Percentiles rank a stretch among this genome's conserved stretches.
Evolutionary conservation across 108 stramenopile species (phyloP).

Genomic region (Stephanodiscus triporus): DNA sequence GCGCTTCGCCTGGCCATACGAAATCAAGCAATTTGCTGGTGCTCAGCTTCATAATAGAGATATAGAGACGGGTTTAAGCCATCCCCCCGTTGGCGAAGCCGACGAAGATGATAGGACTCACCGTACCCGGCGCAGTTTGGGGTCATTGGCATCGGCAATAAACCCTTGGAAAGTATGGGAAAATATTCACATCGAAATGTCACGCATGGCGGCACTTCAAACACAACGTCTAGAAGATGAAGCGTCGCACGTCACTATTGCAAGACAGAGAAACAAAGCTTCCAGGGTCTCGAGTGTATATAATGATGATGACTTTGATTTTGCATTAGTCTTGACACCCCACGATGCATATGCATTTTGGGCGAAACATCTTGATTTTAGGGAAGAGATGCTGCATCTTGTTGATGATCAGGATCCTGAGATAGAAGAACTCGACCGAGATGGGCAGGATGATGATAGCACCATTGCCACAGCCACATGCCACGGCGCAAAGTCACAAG

Average conservation of each 20-base stretch:
- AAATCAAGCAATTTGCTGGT: constrained; percentile 9
- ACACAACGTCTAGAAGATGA: constrained; percentile 38
- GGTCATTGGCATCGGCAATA: constrained; percentile 12
- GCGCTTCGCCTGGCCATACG: constrained; percentile 30
- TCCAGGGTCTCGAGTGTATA: constrained; percentile 38
- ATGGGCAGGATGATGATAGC: constrained; percentile 44
- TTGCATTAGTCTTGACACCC: constrained; percentile 75
- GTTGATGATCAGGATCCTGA: constrained; percentile 42
- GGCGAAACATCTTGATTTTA: constrained; percentile 85
- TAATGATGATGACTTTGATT: constrained; percentile 78
- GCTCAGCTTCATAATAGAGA: constrained; percentile 1
- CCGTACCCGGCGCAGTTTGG: constrained; percentile 22
- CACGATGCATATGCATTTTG: constrained; percentile 80
- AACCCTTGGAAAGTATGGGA: constrained; percentile 56
- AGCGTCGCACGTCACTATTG: constrained; percentile 47
- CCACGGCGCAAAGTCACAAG: constrained; percentile 11
- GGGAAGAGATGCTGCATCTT: constrained; percentile 68
- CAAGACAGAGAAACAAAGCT: constrained; percentile 45
- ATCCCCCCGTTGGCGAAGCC: constrained; percentile 3
- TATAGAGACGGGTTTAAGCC: constrained; percentile 23
- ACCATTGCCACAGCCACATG: constrained; percentile 36
- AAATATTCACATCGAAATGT: constrained; percentile 46
- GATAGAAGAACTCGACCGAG: constrained; percentile 29
- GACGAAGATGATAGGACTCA: constrained; percentile 16
- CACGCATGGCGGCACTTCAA: constrained; percentile 35